Percentiles rank a stretch among this genome's conserved stretches.
Evolutionary conservation across 345 rosid species (phyloP).

Genomic region (Fremontodendron californicum): DNA sequence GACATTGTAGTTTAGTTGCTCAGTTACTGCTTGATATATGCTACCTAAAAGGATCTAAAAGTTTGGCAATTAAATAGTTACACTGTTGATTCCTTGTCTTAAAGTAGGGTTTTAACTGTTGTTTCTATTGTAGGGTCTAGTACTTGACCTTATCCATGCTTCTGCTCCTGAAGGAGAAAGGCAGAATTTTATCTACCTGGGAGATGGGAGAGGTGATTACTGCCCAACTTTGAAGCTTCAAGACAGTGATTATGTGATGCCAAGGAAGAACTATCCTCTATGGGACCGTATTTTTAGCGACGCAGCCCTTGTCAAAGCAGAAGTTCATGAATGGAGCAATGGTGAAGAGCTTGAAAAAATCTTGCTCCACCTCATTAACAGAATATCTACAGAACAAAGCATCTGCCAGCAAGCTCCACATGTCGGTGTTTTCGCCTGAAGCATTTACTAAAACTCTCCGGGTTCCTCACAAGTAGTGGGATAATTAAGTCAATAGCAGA

Average conservation of each 20-base stretch:
- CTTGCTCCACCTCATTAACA: constrained; percentile 41
- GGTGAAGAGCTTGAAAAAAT: constrained; percentile 54
- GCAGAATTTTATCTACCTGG: constrained; percentile 56
- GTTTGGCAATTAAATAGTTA: not conserved
- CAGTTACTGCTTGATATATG: not conserved
- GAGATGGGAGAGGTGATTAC: constrained; percentile 84
- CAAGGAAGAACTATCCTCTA: constrained; percentile 64
- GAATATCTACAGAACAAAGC: constrained; percentile 22
- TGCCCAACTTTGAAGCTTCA: constrained; percentile 68
- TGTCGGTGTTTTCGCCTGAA: constrained; percentile 8
- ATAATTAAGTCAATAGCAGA: not conserved
- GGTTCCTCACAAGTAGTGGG: not conserved
- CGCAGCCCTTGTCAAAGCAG: constrained; percentile 51
- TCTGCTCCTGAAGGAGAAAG: constrained; percentile 23
- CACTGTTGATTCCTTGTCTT: not conserved
- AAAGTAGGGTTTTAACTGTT: not conserved
- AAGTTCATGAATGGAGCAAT: constrained; percentile 61
- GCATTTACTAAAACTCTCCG: constrained; percentile 1
- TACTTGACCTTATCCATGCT: constrained; percentile 45
- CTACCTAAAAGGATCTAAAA: not conserved
- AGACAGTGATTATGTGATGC: constrained; percentile 61
- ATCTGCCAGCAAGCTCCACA: not conserved
- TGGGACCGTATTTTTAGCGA: constrained; percentile 44
- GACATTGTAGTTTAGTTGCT: not conserved
- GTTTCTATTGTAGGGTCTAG: constrained; percentile 47